Conservation (phyloP, 768 basidiomycete species). For the Boletus fagicola region DNA sequence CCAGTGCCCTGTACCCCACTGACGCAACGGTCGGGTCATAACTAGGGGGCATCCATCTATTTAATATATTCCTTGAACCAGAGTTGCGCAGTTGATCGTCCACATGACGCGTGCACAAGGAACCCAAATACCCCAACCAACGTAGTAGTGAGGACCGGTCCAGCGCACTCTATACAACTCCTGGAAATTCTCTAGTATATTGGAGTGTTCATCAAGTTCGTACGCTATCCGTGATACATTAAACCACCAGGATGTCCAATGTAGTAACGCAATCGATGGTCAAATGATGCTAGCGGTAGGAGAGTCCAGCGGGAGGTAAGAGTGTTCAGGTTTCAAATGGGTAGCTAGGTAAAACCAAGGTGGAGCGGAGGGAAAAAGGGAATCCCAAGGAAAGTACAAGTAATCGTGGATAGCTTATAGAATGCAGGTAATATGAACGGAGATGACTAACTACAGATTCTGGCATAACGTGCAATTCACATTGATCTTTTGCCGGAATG, state of each 20-base stretch:
- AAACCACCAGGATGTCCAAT: conserved; percentile 17
- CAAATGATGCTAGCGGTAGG: conserved; percentile 7
- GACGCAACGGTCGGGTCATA: neutral
- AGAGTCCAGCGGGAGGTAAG: conserved; percentile 17
- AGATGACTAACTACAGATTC: conserved; percentile 52
- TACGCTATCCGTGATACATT: conserved; percentile 26
- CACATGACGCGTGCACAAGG: too few species aligned
- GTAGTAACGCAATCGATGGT: conserved; percentile 9
- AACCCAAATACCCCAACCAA: too few species aligned
- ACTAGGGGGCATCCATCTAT: too few species aligned
- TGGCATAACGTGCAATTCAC: conserved; percentile 68
- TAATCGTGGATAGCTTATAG: conserved; percentile 31
- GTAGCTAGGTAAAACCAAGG: neutral
- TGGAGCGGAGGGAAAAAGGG: neutral
- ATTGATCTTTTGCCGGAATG: conserved; percentile 59
- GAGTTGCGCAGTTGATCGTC: too few species aligned
- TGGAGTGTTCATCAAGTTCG: conserved; percentile 17
- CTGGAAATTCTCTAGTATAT: conserved; percentile 5
- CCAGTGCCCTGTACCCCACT: neutral
- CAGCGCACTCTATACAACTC: too few species aligned
- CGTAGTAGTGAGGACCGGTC: too few species aligned
- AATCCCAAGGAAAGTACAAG: conserved; percentile 25
- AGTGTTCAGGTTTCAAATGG: conserved; percentile 12
- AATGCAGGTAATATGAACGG: conserved; percentile 25
- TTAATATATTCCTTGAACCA: too few species aligned